Evolutionary conservation across 148 eudicot species (phyloP).

Genomic region (Heliosperma pusillum): DNA sequence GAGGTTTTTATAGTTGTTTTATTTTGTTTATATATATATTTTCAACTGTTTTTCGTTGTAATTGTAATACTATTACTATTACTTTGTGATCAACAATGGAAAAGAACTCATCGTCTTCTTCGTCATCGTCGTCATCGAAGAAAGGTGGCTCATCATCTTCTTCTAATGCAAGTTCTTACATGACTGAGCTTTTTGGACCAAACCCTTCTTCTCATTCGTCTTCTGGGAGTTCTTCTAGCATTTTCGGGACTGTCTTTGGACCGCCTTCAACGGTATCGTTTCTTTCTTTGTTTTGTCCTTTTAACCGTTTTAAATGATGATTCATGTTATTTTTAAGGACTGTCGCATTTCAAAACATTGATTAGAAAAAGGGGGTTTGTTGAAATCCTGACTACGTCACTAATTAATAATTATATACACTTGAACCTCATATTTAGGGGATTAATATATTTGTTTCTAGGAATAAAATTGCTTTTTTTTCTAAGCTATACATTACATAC

Average conservation of each 20-base stretch:
- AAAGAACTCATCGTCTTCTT: slow-evolving; percentile 5
- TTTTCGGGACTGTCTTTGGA: slow-evolving; percentile 33
- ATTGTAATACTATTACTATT: too few species aligned
- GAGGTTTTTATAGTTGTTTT: too few species aligned
- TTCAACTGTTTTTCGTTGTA: background rate
- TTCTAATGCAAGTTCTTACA: slow-evolving; percentile 7
- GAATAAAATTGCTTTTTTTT: too few species aligned
- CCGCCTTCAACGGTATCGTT: slow-evolving; percentile 18
- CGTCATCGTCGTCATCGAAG: slow-evolving; percentile 4
- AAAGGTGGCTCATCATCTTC: background rate
- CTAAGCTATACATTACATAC: too few species aligned
- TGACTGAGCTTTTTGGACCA: slow-evolving; percentile 28
- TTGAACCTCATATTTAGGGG: too few species aligned
- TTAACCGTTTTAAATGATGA: too few species aligned
- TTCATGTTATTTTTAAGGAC: too few species aligned
- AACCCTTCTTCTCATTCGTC: slow-evolving; percentile 6
- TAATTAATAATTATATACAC: too few species aligned
- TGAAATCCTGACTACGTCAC: too few species aligned
- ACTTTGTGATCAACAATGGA: background rate
- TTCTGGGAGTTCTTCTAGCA: slow-evolving; percentile 16
- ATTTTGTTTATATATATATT: slow-evolving; percentile 31
- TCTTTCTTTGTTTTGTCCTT: background rate
- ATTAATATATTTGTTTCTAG: too few species aligned
- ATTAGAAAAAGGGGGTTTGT: too few species aligned
- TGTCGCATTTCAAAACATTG: too few species aligned